Percentiles rank a stretch among this genome's conserved stretches.
Conservation (phyloP, 1,284 basidiomycete species). For the Veloboletus limbatus region DNA sequence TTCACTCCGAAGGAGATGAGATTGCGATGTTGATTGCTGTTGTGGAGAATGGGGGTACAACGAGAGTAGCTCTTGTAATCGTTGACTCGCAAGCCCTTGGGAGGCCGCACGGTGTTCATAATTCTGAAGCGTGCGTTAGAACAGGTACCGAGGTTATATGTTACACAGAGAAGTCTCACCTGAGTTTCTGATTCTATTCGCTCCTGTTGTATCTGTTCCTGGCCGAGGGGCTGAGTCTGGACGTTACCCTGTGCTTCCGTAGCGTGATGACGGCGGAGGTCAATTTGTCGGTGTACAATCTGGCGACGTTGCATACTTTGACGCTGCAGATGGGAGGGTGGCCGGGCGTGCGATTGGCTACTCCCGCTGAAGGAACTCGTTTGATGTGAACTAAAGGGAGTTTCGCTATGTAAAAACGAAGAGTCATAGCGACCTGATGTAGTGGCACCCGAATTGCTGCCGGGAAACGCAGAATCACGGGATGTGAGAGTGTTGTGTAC, state of each 20-base stretch:
- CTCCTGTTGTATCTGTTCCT: conserved; percentile 4
- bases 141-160: not conserved
- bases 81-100: conserved; percentile 19
- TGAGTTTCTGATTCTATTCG: conserved; percentile 1
- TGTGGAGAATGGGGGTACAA: conserved; percentile 5
- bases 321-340: conserved; percentile 1
- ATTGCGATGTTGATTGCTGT: not conserved
- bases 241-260: not conserved
- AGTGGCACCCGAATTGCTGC: not conserved
- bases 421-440: not conserved
- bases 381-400: conserved; percentile 6
- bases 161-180: conserved; percentile 4
- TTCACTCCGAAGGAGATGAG: conserved; percentile 3
- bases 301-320: conserved; percentile 11
- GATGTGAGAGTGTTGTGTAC: not conserved
- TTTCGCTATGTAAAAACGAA: not conserved
- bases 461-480: not conserved
- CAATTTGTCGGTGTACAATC: conserved; percentile 5
- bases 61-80: conserved; percentile 28
- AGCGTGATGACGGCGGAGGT: not conserved
- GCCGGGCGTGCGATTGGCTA: not conserved
- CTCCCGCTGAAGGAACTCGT: not conserved
- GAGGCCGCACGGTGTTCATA: conserved; percentile 1
- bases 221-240: not conserved
- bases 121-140: not conserved